Conservation (phyloP, 169 alveolate species). For the Plasmodium adleri region DNA sequence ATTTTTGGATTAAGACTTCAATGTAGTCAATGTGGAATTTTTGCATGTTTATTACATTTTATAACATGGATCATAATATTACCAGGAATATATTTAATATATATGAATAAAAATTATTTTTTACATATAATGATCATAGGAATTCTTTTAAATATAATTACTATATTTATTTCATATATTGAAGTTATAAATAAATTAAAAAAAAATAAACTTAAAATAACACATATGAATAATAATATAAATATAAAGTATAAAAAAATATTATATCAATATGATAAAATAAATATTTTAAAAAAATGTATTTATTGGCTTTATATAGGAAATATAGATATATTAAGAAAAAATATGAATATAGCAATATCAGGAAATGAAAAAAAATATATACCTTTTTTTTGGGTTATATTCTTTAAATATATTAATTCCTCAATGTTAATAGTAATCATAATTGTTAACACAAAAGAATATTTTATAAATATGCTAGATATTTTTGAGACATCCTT, state of each 20-base stretch:
- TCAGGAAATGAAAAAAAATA: slow-evolving; percentile 58
- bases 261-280: background rate
- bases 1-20: slow-evolving; percentile 52
- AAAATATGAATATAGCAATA: slow-evolving; percentile 63
- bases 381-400: slow-evolving; percentile 61
- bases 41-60: slow-evolving; percentile 29
- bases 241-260: background rate
- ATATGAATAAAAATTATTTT: slow-evolving; percentile 14
- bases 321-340: slow-evolving; percentile 50
- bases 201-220: background rate
- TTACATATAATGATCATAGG: slow-evolving; percentile 13
- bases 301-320: slow-evolving; percentile 70
- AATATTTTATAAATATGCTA: slow-evolving; percentile 43
- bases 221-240: background rate
- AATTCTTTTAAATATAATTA: slow-evolving; percentile 8
- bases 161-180: slow-evolving; percentile 24
- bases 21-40: slow-evolving; percentile 50
- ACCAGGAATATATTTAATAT: slow-evolving; percentile 15
- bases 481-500: slow-evolving; percentile 22
- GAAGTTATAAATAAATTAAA: slow-evolving; percentile 32
- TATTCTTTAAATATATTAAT: slow-evolving; percentile 55
- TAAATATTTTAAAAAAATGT: slow-evolving; percentile 52
- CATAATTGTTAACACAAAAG: slow-evolving; percentile 32
- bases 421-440: slow-evolving; percentile 54
- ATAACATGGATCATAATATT: slow-evolving; percentile 47